Evolutionary conservation across 2,329 filamentous ascomycete genomes (phyloP).

Genomic region (Pestalotiopsis sp.): DNA sequence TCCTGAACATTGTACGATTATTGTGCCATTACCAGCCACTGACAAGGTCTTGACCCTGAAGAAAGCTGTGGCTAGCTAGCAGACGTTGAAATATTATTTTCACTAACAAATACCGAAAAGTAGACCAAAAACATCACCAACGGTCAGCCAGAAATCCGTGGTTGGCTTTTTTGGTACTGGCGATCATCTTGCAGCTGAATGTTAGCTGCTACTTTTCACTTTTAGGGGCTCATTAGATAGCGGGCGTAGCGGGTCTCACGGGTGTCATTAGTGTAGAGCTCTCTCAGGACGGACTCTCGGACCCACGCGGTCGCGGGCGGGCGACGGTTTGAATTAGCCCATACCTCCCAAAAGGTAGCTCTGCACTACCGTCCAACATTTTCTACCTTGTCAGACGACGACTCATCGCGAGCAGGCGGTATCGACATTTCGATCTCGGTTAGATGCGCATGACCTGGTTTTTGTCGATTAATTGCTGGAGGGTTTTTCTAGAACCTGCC

Average conservation of each 20-base stretch:
- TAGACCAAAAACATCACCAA: neutral
- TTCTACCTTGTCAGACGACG: constrained; percentile 4
- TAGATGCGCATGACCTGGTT: neutral
- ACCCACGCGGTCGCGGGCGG: neutral
- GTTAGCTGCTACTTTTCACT: neutral
- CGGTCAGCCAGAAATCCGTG: neutral
- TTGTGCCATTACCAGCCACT: neutral
- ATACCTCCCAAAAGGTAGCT: neutral
- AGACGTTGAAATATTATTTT: neutral
- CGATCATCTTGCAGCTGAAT: neutral
- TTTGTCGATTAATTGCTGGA: too few species aligned
- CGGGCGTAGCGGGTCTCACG: neutral
- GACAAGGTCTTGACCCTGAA: neutral
- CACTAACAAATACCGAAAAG: neutral
- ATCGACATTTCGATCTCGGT: neutral
- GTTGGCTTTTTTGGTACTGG: neutral
- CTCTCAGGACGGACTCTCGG: neutral
- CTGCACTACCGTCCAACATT: constrained; percentile 5
- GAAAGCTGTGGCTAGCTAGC: neutral
- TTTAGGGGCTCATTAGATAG: neutral
- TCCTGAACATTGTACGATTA: neutral
- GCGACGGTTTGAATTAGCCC: neutral
- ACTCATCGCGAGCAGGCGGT: constrained; percentile 2
- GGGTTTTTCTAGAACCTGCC: too few species aligned
- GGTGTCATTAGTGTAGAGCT: neutral